phyloP scores from a whole-genome alignment of 768 basidiomycete species.

The Hemileccinum impolitum region DNA sequence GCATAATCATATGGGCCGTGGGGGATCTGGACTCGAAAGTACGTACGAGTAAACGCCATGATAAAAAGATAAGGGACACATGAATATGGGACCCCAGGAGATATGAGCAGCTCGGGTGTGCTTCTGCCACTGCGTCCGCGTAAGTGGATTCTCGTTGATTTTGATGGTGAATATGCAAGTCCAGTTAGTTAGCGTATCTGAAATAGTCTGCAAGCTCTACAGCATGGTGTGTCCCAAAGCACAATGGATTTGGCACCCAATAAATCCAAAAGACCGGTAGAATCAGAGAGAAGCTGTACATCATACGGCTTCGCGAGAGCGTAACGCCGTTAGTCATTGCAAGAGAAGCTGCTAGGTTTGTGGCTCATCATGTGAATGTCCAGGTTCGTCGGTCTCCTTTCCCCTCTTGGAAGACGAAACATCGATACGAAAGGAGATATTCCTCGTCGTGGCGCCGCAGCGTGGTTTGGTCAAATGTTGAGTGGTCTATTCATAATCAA shows the following conservation, averaged over 20 bases:
- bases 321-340: too few relatives aligned
- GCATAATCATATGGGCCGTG: too few relatives aligned
- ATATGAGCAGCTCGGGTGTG: slow-evolving; percentile 1
- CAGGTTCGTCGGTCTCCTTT: neutral
- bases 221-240: too few relatives aligned
- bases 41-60: slow-evolving; percentile 12
- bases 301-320: too few relatives aligned
- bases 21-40: slow-evolving; percentile 9
- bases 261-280: too few relatives aligned
- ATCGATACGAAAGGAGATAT: neutral
- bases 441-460: neutral
- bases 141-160: neutral
- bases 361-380: neutral
- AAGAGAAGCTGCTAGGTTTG: too few relatives aligned
- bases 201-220: too few relatives aligned
- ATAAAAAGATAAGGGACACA: slow-evolving; percentile 15
- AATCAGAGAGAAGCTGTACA: too few relatives aligned
- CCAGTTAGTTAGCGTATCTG: neutral
- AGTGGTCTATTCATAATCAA: slow-evolving; percentile 4
- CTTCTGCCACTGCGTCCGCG: slow-evolving; percentile 14
- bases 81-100: slow-evolving; percentile 18
- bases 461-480: neutral
- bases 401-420: neutral
- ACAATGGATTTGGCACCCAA: too few relatives aligned
- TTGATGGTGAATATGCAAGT: neutral